Conservation (phyloP, 768 basidiomycete genomes). For the Pholiota microspora region DNA sequence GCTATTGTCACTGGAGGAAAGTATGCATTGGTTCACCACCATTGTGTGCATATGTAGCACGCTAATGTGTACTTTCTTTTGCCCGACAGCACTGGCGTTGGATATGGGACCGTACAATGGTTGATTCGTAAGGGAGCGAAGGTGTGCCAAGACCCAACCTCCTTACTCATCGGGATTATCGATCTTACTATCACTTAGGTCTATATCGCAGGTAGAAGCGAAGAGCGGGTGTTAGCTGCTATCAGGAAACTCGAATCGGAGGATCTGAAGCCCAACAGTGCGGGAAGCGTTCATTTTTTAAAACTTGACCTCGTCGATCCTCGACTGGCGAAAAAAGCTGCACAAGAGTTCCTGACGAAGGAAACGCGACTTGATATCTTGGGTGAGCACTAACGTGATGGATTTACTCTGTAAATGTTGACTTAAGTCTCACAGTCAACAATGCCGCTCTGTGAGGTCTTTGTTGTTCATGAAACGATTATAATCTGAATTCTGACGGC, state of each 20-base stretch:
- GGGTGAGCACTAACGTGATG: conserved; percentile 23
- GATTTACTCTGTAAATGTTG: not conserved
- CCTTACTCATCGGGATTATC: not conserved
- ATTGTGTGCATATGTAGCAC: too few species aligned
- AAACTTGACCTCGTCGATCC: conserved; percentile 39
- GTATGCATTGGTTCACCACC: too few species aligned
- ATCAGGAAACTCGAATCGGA: conserved; percentile 30
- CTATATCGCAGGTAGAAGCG: conserved; percentile 19
- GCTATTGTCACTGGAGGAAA: conserved; percentile 50
- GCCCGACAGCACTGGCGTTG: conserved; percentile 37
- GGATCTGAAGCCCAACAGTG: conserved; percentile 23
- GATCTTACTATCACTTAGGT: conserved; percentile 11
- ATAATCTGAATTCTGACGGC: too few species aligned
- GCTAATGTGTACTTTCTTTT: too few species aligned
- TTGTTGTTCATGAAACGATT: too few species aligned
- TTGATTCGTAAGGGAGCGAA: conserved; percentile 42
- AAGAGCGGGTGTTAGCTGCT: conserved; percentile 19
- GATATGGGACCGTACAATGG: conserved; percentile 33
- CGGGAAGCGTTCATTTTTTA: conserved; percentile 32
- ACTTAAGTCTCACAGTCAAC: conserved; percentile 14
- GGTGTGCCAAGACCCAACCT: conserved; percentile 20
- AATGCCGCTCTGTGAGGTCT: conserved; percentile 21
- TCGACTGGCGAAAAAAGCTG: conserved; percentile 28
- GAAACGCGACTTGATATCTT: conserved; percentile 43
- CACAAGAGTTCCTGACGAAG: conserved; percentile 32